Conservation (phyloP, 208 protist genomes). For the Trichomonas vaginalis region DNA sequence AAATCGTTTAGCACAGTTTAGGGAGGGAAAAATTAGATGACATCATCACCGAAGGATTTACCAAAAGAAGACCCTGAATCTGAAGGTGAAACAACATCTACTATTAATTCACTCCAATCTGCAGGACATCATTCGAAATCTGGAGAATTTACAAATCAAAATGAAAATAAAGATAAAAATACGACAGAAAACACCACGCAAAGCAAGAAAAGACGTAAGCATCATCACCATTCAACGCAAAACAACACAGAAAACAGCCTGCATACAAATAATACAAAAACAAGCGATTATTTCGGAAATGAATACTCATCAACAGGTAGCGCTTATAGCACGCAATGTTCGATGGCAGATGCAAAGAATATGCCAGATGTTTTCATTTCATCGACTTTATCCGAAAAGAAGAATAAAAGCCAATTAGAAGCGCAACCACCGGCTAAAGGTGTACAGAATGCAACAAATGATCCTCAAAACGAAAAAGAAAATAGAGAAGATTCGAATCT, state of each 20-base stretch:
- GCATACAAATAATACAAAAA: not conserved
- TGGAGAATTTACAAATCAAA: not conserved
- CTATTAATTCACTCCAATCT: not conserved
- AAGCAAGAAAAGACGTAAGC: not conserved
- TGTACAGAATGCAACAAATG: not conserved
- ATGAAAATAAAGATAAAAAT: not conserved
- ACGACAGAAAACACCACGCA: not conserved
- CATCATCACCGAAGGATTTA: not conserved
- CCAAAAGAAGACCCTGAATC: not conserved
- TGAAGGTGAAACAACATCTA: not conserved
- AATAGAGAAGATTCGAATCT: not conserved
- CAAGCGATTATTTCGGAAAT: not conserved
- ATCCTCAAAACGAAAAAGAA: not conserved
- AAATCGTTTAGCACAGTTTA: too few relatives aligned
- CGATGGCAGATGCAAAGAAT: not conserved
- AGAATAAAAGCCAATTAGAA: not conserved
- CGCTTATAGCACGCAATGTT: not conserved
- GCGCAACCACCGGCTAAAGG: not conserved
- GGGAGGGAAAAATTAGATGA: too few relatives aligned
- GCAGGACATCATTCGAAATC: not conserved
- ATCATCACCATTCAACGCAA: not conserved
- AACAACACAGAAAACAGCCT: not conserved
- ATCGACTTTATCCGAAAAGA: not conserved
- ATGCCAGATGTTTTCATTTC: not conserved
- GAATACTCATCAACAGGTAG: not conserved